A percentile compares a stretch with the other conserved stretches of the same genome.
These are phyloP conservation scores for Iberis amara DNA, from an alignment of 441 rosid genomes.

Conservation along the genomic window DNA sequence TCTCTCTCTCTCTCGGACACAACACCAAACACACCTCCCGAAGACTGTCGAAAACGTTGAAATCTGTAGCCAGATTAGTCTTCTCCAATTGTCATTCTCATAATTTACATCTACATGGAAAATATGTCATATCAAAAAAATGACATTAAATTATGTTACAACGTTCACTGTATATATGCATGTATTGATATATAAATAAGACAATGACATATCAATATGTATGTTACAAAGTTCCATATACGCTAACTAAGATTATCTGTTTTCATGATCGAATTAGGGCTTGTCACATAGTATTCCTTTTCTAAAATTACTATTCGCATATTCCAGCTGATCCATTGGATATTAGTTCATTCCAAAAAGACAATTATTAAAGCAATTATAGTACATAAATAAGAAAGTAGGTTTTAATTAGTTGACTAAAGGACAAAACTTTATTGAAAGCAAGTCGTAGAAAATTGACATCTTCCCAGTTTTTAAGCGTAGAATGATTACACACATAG, in stretches of 20 bases:
- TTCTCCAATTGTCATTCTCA: slow-evolving; percentile 81
- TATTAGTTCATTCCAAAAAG: slow-evolving; percentile 10
- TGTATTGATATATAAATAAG: slow-evolving; percentile 11
- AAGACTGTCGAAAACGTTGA: slow-evolving; percentile 53
- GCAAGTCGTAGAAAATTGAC: slow-evolving; percentile 24
- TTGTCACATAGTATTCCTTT: not conserved
- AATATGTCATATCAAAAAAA: slow-evolving; percentile 5
- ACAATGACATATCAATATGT: slow-evolving; percentile 26
- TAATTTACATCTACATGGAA: slow-evolving; percentile 2
- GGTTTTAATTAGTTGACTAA: slow-evolving; percentile 29
- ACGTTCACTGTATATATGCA: not conserved
- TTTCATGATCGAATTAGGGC: slow-evolving; percentile 14
- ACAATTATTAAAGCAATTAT: slow-evolving; percentile 13
- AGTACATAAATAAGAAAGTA: slow-evolving; percentile 18
- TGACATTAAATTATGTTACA: not conserved
- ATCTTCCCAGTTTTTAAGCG: slow-evolving; percentile 20
- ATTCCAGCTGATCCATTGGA: slow-evolving; percentile 27
- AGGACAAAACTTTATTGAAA: slow-evolving; percentile 21
- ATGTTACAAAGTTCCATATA: slow-evolving; percentile 21
- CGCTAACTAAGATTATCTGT: slow-evolving; percentile 24
- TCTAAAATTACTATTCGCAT: not conserved
- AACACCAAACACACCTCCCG: slow-evolving; percentile 52
- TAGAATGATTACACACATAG: not conserved
- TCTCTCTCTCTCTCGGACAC: slow-evolving; percentile 27
- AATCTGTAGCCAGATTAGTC: slow-evolving; percentile 79